Evolutionary conservation across 1,284 basidiomycete genomes (phyloP), one percentile per base, ranked within the genome.

Genomic region (Limonomyces culmigenus): DNA sequence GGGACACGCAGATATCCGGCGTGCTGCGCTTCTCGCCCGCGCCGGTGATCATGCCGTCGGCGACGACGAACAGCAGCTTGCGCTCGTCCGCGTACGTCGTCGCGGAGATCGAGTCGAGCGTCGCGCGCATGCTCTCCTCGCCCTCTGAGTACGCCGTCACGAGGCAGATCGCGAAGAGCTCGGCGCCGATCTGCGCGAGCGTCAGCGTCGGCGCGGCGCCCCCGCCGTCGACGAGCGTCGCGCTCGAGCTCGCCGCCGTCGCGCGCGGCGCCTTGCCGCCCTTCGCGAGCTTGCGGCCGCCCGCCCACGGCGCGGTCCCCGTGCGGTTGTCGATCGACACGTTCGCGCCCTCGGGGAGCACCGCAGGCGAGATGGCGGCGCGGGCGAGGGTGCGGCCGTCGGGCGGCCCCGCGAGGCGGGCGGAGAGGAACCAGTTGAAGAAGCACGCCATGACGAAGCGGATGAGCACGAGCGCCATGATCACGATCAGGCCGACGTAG

Each of bases 1-100:
- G 57, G 36, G 77, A 69, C 27, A 98, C 92, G 51, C 93, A 97
- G 36, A 89, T 91, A 56, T 98, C 95, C 8, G 95, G 95, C 3
- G 93, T 98, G 45, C 85, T 91, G 50, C 67, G 67, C 55, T 89
- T 86, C 63, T 98, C 93, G 36, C 95, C 95, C 3, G 79, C 79
- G 34, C 95, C 95, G 0, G 93, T 98, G 45, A 99, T 91, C 88
- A 99, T 97, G 4, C 95, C 95, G 55, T 99, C 95, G 25, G 92
- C 93, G 5, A 99, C 80, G 39, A 99, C 67, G 53, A 96, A 95
- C 29, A 99, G 58, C 15, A 99, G 65, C 55, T 98, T 98, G 38
- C 92, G 68, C 27, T 71, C 63, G 56, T 97, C 92, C 5, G 88
- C 86, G 56, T 97, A 99, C 3, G 73, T 79, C 1, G 92, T 96